Evolutionary conservation across 441 rosid species (phyloP).

Genomic region (Populus hybrid): DNA sequence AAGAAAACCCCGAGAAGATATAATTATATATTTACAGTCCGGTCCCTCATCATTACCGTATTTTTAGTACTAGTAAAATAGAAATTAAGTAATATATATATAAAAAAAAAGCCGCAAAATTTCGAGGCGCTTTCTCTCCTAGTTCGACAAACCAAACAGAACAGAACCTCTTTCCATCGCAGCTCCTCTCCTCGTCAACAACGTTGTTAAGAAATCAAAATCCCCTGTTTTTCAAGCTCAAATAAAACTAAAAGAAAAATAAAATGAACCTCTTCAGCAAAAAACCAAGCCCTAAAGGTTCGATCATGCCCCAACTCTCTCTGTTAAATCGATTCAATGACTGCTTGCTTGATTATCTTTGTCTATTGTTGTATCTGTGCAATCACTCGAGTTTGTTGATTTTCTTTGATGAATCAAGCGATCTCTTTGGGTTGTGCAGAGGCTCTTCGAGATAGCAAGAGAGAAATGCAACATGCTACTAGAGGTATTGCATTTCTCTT

Average conservation of each 20-base stretch:
- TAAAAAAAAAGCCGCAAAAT: background rate
- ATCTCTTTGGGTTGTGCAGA: constrained; percentile 45
- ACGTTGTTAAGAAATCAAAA: background rate
- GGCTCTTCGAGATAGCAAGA: constrained; percentile 81
- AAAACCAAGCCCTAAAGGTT: constrained; percentile 75
- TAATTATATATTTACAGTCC: too few species aligned
- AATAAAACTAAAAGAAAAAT: background rate
- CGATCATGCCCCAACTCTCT: background rate
- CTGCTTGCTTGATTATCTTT: background rate
- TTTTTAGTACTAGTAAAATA: too few species aligned
- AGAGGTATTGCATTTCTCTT: constrained; percentile 51
- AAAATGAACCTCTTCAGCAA: constrained; percentile 68
- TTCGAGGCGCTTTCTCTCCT: background rate
- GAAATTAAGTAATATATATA: too few species aligned
- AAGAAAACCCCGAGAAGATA: too few species aligned
- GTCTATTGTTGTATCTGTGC: background rate
- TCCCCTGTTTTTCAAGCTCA: background rate
- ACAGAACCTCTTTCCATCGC: background rate
- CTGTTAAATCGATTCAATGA: background rate
- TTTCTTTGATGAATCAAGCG: background rate
- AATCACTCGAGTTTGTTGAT: background rate
- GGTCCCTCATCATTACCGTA: background rate
- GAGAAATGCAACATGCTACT: constrained; percentile 87
- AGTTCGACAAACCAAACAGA: background rate
- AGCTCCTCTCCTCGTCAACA: background rate